These are phyloP conservation scores for Chrysoporthe deuterocubensis DNA, from an alignment of 2,329 filamentous ascomycete genomes.

Conservation along the genomic window DNA sequence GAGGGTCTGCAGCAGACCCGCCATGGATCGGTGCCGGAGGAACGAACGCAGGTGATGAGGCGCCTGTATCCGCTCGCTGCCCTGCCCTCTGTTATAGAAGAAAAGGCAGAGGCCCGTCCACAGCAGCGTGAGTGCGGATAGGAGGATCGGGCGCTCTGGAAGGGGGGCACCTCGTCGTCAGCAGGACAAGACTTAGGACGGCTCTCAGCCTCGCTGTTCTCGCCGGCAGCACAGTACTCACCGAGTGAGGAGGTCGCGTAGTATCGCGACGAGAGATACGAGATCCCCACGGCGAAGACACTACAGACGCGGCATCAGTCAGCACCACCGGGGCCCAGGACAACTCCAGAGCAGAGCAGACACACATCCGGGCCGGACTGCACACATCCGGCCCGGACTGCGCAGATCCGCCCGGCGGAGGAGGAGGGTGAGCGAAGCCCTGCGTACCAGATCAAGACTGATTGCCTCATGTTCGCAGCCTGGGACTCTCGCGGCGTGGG, in stretches of 20 bases:
- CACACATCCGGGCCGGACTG: not conserved
- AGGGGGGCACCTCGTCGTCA: not conserved
- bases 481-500: not conserved
- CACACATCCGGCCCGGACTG: not conserved
- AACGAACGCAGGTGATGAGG: not conserved
- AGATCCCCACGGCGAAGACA: slow-evolving; percentile 8
- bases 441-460: not conserved
- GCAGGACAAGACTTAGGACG: not conserved
- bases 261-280: slow-evolving; percentile 10
- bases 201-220: not conserved
- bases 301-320: not conserved
- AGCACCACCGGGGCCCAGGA: not conserved
- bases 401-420: too few relatives aligned
- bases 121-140: slow-evolving; percentile 9
- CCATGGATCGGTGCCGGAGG: not conserved
- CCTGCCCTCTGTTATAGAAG: not conserved
- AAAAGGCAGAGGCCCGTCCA: slow-evolving; percentile 1
- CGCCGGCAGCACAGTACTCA: not conserved
- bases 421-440: not conserved
- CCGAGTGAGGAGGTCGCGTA: not conserved
- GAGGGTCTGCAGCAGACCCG: not conserved
- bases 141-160: slow-evolving; percentile 13
- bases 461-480: not conserved
- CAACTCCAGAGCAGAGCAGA: not conserved
- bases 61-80: not conserved